Evolutionary conservation across 108 stramenopile species (phyloP).

Genomic region (Cyclotella cryptica): DNA sequence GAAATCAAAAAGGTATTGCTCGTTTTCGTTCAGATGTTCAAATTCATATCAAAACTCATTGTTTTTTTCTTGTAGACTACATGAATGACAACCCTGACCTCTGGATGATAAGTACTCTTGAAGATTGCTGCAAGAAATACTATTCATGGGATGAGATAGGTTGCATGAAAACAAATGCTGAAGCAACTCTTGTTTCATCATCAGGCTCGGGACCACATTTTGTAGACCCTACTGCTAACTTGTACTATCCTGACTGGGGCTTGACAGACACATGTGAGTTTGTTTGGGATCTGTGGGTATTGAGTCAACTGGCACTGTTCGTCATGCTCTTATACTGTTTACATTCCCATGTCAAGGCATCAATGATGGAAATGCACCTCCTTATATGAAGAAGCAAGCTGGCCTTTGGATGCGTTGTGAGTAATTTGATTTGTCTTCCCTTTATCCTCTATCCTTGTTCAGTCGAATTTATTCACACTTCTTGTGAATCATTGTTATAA

Average conservation of each 20-base stretch:
- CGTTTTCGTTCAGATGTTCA: not conserved
- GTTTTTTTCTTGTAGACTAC: slow-evolving; percentile 13
- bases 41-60: not conserved
- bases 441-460: not conserved
- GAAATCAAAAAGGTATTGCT: slow-evolving; percentile 6
- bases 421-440: not conserved
- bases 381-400: slow-evolving; percentile 18
- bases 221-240: slow-evolving; percentile 3
- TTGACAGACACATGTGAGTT: slow-evolving; percentile 4
- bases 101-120: slow-evolving; percentile 1
- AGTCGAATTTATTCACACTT: too few relatives aligned
- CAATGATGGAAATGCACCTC: slow-evolving; percentile 17
- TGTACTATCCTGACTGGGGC: slow-evolving; percentile 28
- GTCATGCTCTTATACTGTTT: not conserved
- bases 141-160: slow-evolving; percentile 8
- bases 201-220: slow-evolving; percentile 1
- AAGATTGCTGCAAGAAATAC: slow-evolving; percentile 15
- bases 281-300: not conserved
- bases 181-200: not conserved
- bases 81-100: slow-evolving; percentile 18
- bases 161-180: slow-evolving; percentile 1
- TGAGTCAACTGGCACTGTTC: not conserved
- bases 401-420: slow-evolving; percentile 20
- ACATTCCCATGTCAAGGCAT: not conserved
- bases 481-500: not conserved